phyloP scores from a whole-genome alignment of 352 stramenopile genomes.

The Phytophthora megakarya region DNA sequence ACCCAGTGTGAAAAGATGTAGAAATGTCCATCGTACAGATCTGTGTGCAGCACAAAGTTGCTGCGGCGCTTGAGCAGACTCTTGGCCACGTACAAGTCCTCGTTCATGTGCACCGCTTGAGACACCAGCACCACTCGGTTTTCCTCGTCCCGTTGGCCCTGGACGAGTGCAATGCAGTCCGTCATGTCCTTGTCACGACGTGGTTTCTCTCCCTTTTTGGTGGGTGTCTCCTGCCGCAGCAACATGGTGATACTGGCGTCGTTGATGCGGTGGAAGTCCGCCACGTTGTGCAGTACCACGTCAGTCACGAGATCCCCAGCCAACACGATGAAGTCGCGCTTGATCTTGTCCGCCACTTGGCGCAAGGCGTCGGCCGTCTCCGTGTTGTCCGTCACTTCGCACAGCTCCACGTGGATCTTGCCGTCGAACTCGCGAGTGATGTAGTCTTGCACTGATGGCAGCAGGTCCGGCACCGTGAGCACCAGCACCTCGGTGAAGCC shows the following conservation, averaged over 20 bases:
- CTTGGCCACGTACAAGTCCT: conserved; percentile 82
- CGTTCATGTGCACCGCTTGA: conserved; percentile 81
- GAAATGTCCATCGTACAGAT: conserved; percentile 83
- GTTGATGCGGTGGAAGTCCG: conserved; percentile 83
- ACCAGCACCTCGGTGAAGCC: conserved; percentile 81
- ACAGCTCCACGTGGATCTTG: conserved; percentile 80
- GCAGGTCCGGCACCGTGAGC: conserved; percentile 61
- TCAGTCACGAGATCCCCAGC: conserved; percentile 82
- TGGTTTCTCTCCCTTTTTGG: conserved; percentile 65
- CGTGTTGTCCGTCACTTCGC: conserved; percentile 69
- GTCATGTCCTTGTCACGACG: conserved; percentile 82
- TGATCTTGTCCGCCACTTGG: conserved; percentile 76
- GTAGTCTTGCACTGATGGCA: conserved; percentile 78
- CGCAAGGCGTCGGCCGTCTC: conserved; percentile 80
- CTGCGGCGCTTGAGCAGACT: conserved; percentile 72
- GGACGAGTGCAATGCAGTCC: conserved; percentile 76
- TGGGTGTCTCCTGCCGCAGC: conserved; percentile 54
- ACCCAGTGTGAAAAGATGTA: conserved; percentile 90
- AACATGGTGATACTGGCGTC: conserved; percentile 87
- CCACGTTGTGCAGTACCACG: conserved; percentile 79
- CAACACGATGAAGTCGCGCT: conserved; percentile 83
- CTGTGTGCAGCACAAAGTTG: conserved; percentile 76
- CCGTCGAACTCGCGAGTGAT: conserved; percentile 78
- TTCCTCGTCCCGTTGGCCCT: conserved; percentile 48
- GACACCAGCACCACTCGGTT: conserved; percentile 73